Evolutionary conservation across 352 stramenopile genomes (phyloP).

Genomic region (Phytophthora sp.): DNA sequence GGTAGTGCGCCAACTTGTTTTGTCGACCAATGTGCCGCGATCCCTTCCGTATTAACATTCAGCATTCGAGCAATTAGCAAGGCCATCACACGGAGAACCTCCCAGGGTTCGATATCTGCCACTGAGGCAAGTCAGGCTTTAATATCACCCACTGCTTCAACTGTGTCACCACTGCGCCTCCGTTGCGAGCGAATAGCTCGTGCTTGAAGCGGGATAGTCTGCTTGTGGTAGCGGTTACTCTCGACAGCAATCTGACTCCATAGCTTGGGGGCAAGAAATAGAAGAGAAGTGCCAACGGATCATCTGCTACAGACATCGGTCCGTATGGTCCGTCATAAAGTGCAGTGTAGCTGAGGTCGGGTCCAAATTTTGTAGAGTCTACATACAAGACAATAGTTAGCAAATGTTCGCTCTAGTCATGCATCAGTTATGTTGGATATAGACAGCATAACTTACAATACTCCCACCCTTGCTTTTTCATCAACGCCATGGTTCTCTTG

Average conservation of each 20-base stretch:
- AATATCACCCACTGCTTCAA: not conserved
- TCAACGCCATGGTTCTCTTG: not conserved
- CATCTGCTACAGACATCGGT: not conserved
- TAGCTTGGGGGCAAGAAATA: constrained; percentile 4
- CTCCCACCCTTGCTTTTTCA: not conserved
- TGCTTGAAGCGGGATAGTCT: not conserved
- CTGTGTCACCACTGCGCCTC: not conserved
- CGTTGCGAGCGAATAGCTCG: not conserved
- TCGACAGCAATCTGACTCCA: not conserved
- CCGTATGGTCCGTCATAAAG: not conserved
- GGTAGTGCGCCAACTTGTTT: not conserved
- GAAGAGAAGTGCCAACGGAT: constrained; percentile 4
- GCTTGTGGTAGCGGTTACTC: not conserved
- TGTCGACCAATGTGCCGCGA: constrained; percentile 1
- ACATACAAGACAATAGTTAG: not conserved
- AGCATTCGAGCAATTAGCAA: constrained; percentile 5
- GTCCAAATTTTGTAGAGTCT: not conserved
- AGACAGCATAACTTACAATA: not conserved
- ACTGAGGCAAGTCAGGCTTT: not conserved
- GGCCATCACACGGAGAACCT: not conserved
- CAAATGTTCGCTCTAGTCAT: constrained; percentile 3
- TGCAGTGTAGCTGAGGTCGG: not conserved
- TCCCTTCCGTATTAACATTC: not conserved
- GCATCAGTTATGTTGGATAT: not conserved
- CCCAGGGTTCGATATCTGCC: not conserved